Conservation (phyloP, 768 basidiomycete genomes). For the Sutorius australiensis region DNA sequence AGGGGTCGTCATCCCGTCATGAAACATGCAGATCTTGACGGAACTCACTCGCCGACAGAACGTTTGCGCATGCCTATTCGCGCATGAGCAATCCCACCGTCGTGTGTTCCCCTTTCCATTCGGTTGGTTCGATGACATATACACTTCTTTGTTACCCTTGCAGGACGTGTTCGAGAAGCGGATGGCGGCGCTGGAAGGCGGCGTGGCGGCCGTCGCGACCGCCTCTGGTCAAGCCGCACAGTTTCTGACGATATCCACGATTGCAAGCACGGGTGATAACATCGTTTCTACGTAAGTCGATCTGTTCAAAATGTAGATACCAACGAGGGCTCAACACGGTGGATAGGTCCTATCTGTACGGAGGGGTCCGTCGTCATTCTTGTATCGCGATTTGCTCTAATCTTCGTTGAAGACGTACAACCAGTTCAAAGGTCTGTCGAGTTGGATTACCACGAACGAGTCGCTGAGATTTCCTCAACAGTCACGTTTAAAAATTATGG, state of each 20-base stretch:
- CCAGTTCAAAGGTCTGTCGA: slow-evolving; percentile 16
- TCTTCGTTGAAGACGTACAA: slow-evolving; percentile 12
- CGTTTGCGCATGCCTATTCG: slow-evolving; percentile 10
- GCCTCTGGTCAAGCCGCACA: slow-evolving; percentile 77
- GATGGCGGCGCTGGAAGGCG: slow-evolving; percentile 78
- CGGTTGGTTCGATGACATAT: not conserved
- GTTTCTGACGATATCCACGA: slow-evolving; percentile 61
- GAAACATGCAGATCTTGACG: not conserved
- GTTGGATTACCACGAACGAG: not conserved
- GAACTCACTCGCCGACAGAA: not conserved
- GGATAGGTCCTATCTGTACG: slow-evolving; percentile 17
- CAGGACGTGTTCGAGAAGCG: slow-evolving; percentile 79
- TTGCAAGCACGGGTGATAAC: slow-evolving; percentile 69
- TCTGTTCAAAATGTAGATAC: slow-evolving; percentile 30
- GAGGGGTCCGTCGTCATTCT: slow-evolving; percentile 9
- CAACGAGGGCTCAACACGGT: not conserved
- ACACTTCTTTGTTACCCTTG: not conserved
- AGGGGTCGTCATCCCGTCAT: too few relatives aligned
- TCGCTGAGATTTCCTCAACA: not conserved
- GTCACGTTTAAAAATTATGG: slow-evolving; percentile 17
- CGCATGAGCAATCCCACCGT: slow-evolving; percentile 22
- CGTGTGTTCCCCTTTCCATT: slow-evolving; percentile 1
- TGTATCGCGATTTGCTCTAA: not conserved
- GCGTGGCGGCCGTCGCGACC: slow-evolving; percentile 68
- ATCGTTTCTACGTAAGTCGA: slow-evolving; percentile 63